Evolutionary conservation across 805 yeast genomes (phyloP).

Genomic region (Torulaspora microellipsoides): DNA sequence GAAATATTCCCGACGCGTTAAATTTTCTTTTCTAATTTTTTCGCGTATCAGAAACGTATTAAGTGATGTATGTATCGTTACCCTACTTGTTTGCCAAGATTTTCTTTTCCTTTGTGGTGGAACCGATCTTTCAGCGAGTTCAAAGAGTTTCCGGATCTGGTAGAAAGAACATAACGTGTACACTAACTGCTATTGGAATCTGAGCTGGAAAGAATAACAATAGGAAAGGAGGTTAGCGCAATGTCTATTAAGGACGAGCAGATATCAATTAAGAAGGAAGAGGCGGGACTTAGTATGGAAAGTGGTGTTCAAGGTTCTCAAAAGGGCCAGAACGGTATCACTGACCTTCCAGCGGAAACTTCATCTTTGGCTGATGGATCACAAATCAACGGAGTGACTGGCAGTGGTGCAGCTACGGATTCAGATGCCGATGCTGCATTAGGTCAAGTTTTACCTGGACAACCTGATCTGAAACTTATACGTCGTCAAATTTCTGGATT

Average conservation of each 20-base stretch:
- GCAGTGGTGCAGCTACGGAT: neutral
- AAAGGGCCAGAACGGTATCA: neutral
- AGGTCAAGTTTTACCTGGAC: slow-evolving; percentile 34
- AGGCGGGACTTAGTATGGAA: slow-evolving; percentile 6
- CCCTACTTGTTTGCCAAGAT: too few relatives aligned
- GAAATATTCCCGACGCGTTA: too few relatives aligned
- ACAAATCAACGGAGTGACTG: neutral
- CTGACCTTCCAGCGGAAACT: slow-evolving; percentile 1
- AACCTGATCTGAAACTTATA: slow-evolving; percentile 52
- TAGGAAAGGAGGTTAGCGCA: too few relatives aligned
- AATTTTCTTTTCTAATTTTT: too few relatives aligned
- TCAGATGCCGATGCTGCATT: neutral
- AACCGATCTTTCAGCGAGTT: too few relatives aligned
- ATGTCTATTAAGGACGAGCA: slow-evolving; percentile 8
- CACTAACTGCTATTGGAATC: too few relatives aligned
- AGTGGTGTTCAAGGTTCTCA: slow-evolving; percentile 1
- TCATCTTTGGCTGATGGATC: slow-evolving; percentile 1
- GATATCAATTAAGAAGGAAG: slow-evolving; percentile 13
- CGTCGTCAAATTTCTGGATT: slow-evolving; percentile 83
- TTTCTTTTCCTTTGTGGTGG: too few relatives aligned
- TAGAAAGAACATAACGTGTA: too few relatives aligned
- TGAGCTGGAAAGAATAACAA: too few relatives aligned
- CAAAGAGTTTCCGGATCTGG: too few relatives aligned
- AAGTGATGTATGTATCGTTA: too few relatives aligned
- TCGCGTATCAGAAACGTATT: too few relatives aligned